Base-by-base conservation (phyloP, 1,284 basidiomycete species). In the Apiotrichum porosum region DNA sequence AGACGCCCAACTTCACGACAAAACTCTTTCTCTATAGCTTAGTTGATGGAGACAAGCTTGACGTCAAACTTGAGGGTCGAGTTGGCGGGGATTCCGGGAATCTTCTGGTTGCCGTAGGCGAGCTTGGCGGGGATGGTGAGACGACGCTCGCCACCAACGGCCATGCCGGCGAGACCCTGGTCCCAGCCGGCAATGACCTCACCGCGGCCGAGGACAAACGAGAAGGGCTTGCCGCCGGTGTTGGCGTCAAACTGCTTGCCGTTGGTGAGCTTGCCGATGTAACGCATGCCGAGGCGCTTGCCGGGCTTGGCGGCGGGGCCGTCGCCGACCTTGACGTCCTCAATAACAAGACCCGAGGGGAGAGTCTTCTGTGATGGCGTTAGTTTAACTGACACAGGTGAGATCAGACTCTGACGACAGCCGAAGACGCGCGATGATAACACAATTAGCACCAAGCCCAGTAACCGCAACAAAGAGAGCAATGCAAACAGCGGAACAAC, bases 181-280 rank as follows among this genome's bases (percentile, higher is more conserved):
- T 95, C 92, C 93, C 91, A 95, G 79, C 86, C 90, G 77, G 87
- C 87, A 74, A 97, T 94, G 44, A 97, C 93, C 69, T 95, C 86
- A 36, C 89, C 89, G 52, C 80, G 78, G 47, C 93, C 94, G 28
- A 97, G 80, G 41, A 78, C 81, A 80, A 97, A 97, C 39, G 77
- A 76, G 77, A 97, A 95, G 81, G 91, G 88, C 68, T 83, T 85
- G 60, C 93, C 93, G 68, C 83, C 85, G 54, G 81, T 84, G 75
- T 95, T 95, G 66, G 82, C 78, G 75, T 97, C 93, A 63, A 97
- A 97, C 37, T 86, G 71, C 69, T 86, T 89, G 60, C 90, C 91
- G 68, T 85, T 84, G 57, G 76, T 74, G 38, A 97, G 80, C 76
- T 91, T 93, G 59, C 74, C 73, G 44, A 74, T 65, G 69, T 73